Evolutionary conservation across 2,329 filamentous ascomycete species (phyloP), one percentile per base, ranked within the genome.

Genomic region (Xylaria arbuscula): DNA sequence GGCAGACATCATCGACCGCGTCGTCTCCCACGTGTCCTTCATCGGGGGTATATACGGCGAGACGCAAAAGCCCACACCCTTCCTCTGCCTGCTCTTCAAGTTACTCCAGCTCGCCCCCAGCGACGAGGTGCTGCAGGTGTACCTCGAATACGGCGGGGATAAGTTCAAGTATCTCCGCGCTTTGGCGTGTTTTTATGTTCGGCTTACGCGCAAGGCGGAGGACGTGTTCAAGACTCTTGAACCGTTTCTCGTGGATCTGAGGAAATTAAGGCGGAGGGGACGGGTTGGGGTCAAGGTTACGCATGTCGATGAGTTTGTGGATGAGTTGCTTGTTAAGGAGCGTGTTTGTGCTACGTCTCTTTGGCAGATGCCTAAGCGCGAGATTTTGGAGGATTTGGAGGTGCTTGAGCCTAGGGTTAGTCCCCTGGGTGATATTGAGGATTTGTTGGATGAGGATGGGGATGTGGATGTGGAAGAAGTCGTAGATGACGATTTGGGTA

Each of bases 31-130:
- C 80, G 87, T 99, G 55, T 87, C 84, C 57, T 96, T 92, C 80
- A 88, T 99, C 65, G 96, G 94, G 71, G 96, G 96, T 73, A 97
- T 94, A 5, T 93, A 93, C 76, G 94, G 94, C 62, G 87, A 89
- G 19, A 87, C 90, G 56, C 95, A 98, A 80, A 93, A 93, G 75
- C 95, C 96, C 0, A 93, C 93, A 1, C 93, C 96, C 0, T 99
- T 99, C 77, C 86, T 99, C 32, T 99, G 96, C 77, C 87, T 99
- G 2, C 92, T 92, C 2, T 97, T 99, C 82, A 99, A 98, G 84
- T 86, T 99, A 61, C 87, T 98, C 65, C 94, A 98, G 82, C 87
- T 99, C 10, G 90, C 90, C 32, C 96, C 96, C 1, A 88, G 89
- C 69, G 90, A 93, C 78, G 92, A 90, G 51, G 88, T 98, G 40